Conservation (phyloP, 495 filamentous ascomycete species). For the Cryomyces minteri region DNA sequence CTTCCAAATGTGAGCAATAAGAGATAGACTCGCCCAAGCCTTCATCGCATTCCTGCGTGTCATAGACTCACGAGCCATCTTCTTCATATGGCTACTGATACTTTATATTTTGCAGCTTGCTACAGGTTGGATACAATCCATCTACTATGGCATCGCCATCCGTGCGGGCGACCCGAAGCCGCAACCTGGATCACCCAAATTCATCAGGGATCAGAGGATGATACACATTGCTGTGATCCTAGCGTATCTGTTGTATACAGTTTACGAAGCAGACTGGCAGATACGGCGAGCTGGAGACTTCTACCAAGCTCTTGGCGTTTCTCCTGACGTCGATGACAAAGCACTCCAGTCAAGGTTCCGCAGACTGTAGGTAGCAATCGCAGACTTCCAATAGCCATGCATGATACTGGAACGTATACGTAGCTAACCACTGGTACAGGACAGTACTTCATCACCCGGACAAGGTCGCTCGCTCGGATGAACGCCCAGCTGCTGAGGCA, state of each 20-base stretch:
- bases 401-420: neutral
- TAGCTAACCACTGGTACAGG: slow-evolving; percentile 5
- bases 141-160: slow-evolving; percentile 81
- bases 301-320: slow-evolving; percentile 55
- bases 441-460: slow-evolving; percentile 81
- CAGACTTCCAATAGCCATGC: neutral
- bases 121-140: slow-evolving; percentile 50
- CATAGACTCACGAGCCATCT: no score
- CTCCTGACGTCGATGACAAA: slow-evolving; percentile 47
- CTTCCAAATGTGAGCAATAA: no score
- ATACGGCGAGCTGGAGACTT: slow-evolving; percentile 52
- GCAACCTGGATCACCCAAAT: slow-evolving; percentile 48
- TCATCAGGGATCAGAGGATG: slow-evolving; percentile 50
- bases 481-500: slow-evolving; percentile 25
- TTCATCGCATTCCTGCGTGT: no score
- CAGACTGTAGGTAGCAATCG: slow-evolving; percentile 29
- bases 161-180: slow-evolving; percentile 79
- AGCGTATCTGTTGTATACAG: slow-evolving; percentile 75
- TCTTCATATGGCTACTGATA: no score
- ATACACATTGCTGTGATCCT: slow-evolving; percentile 70
- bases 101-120: neutral
- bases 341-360: slow-evolving; percentile 73
- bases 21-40: no score
- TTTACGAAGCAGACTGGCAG: slow-evolving; percentile 81
- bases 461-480: slow-evolving; percentile 37